These are phyloP conservation scores for Podila clonocystis DNA, from an alignment of 192 early-diverging fungal species.

Conservation along the genomic window DNA sequence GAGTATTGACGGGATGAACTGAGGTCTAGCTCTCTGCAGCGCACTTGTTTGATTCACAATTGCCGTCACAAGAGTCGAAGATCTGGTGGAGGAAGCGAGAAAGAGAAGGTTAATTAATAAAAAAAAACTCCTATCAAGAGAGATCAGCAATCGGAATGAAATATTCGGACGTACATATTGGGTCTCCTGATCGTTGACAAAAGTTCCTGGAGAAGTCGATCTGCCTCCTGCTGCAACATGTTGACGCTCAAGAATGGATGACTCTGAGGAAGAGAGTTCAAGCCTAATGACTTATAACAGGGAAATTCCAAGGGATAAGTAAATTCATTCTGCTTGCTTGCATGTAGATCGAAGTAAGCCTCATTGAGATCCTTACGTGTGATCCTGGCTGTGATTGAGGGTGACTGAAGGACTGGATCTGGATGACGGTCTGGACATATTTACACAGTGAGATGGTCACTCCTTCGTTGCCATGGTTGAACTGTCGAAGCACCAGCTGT, in stretches of 20 bases:
- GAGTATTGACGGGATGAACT: conserved; percentile 43
- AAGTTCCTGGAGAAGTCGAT: conserved; percentile 29
- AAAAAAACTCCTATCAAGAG: not conserved
- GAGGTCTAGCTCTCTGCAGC: conserved; percentile 35
- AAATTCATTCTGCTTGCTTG: not conserved
- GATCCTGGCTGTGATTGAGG: conserved; percentile 21
- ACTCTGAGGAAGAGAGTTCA: conserved; percentile 23
- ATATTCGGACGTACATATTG: conserved; percentile 16
- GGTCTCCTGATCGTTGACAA: conserved; percentile 31
- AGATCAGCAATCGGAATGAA: not conserved
- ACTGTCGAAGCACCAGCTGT: conserved; percentile 16
- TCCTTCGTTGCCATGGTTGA: conserved; percentile 18
- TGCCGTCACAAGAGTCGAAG: conserved; percentile 41
- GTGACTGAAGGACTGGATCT: conserved; percentile 38
- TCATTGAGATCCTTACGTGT: conserved; percentile 7
- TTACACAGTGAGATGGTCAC: conserved; percentile 27
- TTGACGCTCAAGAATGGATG: conserved; percentile 31
- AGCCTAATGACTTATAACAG: conserved; percentile 4
- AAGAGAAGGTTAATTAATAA: not conserved
- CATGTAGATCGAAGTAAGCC: no score
- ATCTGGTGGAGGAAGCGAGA: not conserved
- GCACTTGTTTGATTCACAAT: conserved; percentile 45
- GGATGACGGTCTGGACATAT: conserved; percentile 36
- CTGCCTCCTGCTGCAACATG: conserved; percentile 26
- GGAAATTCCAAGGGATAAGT: not conserved